Evolutionary conservation across 129 eudicot genomes (phyloP), one percentile per base, ranked within the genome.

Genomic region (Pulicaria dysenterica): DNA sequence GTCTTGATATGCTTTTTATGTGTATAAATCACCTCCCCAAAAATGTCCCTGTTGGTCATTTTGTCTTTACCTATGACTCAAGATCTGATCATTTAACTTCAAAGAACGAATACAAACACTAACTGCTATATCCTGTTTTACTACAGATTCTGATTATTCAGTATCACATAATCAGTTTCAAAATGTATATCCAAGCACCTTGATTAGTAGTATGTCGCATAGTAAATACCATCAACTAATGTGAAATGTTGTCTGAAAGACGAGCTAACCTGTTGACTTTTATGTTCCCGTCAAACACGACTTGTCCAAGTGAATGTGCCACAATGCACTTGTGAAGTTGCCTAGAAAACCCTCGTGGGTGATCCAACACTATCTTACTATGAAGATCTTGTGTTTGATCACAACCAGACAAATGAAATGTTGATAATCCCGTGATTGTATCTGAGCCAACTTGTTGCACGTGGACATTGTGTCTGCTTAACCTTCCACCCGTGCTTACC

Each of bases 301-400:
- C 96, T 72, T 95, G 97, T 24, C 99, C 97, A 31, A 51, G 84
- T 3, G 99, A 83, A 77, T 91, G 99, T 44, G 96, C 93, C 16
- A 88, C 94, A 61, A 95, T 95, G 69, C 97, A 90, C 78, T 95
- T 95, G 79, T 95, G 99, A 80, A 95, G 87, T 76, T 95, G 99
- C 55, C 85, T 73, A 63, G 97, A 82, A 68, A 64, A 31, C 7
- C 97, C 97, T 9, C 97, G 91, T 42, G 99, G 99, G 73, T 95
- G 96, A 79, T 95, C 87, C 71, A 95, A 83, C 45, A 95, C 81
- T 40, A 95, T 65, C 76, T 78, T 90, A 70, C 99, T 95, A 77
- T 95, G 97, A 39, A 95, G 74, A 83, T 95, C 99, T 73, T 95
- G 99, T 53, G 84, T 84, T 73, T 95, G 99, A 72, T 88, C 87